Evolutionary conservation across 805 yeast species (phyloP), one percentile per base, ranked within the genome.

Genomic region (Starmerella sp.): DNA sequence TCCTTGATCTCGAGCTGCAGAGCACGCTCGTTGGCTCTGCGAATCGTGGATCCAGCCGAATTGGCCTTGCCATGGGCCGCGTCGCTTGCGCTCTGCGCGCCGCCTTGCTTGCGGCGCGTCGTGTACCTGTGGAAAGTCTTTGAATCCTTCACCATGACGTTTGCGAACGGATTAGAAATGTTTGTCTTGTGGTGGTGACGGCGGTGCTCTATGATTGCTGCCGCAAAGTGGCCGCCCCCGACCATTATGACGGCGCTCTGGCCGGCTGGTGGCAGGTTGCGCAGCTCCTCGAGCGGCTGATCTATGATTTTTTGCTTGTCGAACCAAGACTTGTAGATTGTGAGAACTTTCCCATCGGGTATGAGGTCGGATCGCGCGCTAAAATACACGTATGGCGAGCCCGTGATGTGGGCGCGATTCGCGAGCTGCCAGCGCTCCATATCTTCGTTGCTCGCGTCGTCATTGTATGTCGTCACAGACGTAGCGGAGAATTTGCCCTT

Each of bases 221-320:
- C 98, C 0, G 97, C 96, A 73, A 93, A 93, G 71, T 93, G 97
- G 43, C 98, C 98, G 45, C 97, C 97, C 14, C 97, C 97, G 52
- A 93, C 79, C 96, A 93, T 87, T 61, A 93, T 78, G 11, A 93
- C 68, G 0, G 95, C 95, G 5, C 95, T 86, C 57, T 61, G 39
- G 61, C 67, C 59, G 30, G 48, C 13, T 38, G 53, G 54, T 63
- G 73, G 76, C 76, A 76, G 34, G 62, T 32, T 48, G 32, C 65
- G 62, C n/a, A 86, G 61, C 0, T 76, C 65, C n/a, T 69, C 70
- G 6, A 79, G 59, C 0, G 95, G 93, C 3, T 71, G 67, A 2
- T 69, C 63, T 0, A 77, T 65, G 3, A 65, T 47, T n/a, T 73
- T 71, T 0, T 67, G 57, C 2, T 70, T 66, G 38, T 72, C 72